These are phyloP conservation scores for Zasmidium cellare DNA, from an alignment of 2,329 filamentous ascomycete genomes.

Conservation along the genomic window DNA sequence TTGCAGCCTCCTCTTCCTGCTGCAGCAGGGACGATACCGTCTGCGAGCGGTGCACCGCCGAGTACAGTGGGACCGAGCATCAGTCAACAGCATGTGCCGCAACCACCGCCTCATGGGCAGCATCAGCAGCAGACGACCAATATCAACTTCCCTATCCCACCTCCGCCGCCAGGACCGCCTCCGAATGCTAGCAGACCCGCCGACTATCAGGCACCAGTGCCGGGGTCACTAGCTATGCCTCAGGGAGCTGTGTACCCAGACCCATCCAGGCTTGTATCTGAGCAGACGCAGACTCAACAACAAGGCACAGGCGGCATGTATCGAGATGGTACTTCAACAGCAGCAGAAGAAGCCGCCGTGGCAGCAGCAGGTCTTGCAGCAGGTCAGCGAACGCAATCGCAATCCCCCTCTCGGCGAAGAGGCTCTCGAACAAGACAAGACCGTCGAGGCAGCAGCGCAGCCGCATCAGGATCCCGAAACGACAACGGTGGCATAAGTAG, in stretches of 20 bases:
- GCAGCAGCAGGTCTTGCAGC: constrained; percentile 26
- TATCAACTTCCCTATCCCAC: constrained; percentile 23
- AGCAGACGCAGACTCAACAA: constrained; percentile 32
- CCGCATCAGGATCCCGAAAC: constrained; percentile 15
- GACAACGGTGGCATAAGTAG: constrained; percentile 36
- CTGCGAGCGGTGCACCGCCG: constrained; percentile 6
- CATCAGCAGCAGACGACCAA: constrained; percentile 18
- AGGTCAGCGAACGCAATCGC: constrained; percentile 26
- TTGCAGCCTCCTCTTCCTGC: constrained; percentile 36
- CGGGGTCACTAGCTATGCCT: constrained; percentile 36
- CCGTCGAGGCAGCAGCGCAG: constrained; percentile 21
- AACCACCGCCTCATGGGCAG: constrained; percentile 4
- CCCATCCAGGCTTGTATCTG: constrained; percentile 34
- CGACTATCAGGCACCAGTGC: constrained; percentile 26
- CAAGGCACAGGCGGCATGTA: constrained; percentile 11
- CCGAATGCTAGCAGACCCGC: constrained; percentile 25
- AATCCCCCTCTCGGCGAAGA: constrained; percentile 27
- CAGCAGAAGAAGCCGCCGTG: constrained; percentile 19
- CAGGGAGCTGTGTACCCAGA: constrained; percentile 43
- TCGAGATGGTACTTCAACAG: constrained; percentile 13
- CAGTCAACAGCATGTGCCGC: constrained; percentile 7
- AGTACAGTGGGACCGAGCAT: constrained; percentile 12
- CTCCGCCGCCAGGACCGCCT: constrained; percentile 37
- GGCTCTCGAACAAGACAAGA: constrained; percentile 15
- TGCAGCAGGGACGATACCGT: constrained; percentile 29